Evolutionary conservation across 441 rosid species (phyloP), one percentile per base, ranked within the genome.

Genomic region (Euphorbia corollata): DNA sequence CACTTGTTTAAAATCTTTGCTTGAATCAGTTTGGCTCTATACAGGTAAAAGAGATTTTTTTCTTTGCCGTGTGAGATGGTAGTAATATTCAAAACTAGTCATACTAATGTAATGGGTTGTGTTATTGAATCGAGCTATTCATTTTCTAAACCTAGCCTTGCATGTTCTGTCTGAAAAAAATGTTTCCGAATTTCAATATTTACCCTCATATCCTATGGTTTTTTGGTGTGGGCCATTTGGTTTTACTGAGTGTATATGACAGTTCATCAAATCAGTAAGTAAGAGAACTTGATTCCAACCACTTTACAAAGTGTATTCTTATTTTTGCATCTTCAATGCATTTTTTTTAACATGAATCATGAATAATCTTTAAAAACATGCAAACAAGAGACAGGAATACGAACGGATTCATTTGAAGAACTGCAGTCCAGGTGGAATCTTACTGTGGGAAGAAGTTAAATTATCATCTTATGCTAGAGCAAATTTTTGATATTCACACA

Each of bases 381-480:
- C 61, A 41, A 45, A 20, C 22, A 24, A 3, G n/a, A 56, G 47
- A 32, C 32, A 15, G 3, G 34, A 24, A 43, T 27, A 27, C 32
- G 32, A 27, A 27, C 4, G 32, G 32, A 27, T 27, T 4, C 32
- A 27, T 27, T 27, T 1, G 32, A 27, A 27, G 32, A 27, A 27
- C 32, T 27, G 32, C 32, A 27, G 32, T 27, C 32, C 4, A 27
- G 32, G 32, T 27, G 4, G 32, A 27, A 27, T 4, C 4, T 27
- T 27, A 27, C 32, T 27, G 32, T 27, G 32, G 32, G 32, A 27
- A 36, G 39, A 67, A 67, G 24, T 38, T 16, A 20, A 38, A 38
- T 6, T 55, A 54, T 53, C 20, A 65, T 34, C 32, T 34, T 20
- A 54, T 53, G 36, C 19, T 65, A 53, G 56, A 54, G 36, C 27